Percentiles rank a stretch among this genome's conserved stretches.
phyloP scores from a whole-genome alignment of 139 green algal species.

The Coelastrella sp. region DNA sequence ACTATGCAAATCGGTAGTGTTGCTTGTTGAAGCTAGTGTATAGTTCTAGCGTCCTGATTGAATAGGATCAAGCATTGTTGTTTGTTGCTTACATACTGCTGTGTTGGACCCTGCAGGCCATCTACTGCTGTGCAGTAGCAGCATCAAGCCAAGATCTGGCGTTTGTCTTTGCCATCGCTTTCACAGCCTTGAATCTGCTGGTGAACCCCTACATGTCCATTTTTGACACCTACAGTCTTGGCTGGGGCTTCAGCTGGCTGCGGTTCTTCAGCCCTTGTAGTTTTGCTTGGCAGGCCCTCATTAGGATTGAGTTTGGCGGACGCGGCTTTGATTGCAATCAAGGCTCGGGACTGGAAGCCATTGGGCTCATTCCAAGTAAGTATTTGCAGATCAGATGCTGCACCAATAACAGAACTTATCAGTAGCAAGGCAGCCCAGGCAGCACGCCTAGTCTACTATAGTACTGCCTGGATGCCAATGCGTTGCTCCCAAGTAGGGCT shows the following conservation, averaged over 20 bases:
- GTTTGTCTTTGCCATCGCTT: constrained; percentile 62
- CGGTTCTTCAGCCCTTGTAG: constrained; percentile 64
- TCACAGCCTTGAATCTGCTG: constrained; percentile 67
- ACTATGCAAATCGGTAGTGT: no score
- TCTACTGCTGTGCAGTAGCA: constrained; percentile 52
- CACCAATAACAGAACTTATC: background rate
- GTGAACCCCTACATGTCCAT: constrained; percentile 62
- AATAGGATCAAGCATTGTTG: no score
- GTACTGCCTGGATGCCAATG: no score
- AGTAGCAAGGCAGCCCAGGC: no score
- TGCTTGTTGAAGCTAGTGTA: no score
- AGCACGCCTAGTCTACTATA: no score
- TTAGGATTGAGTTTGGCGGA: constrained; percentile 14
- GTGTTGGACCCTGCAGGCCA: constrained; percentile 39
- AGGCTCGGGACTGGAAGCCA: background rate
- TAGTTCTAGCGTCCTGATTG: no score
- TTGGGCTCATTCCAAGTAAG: constrained; percentile 5
- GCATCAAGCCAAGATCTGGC: constrained; percentile 61
- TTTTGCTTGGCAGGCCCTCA: constrained; percentile 53
- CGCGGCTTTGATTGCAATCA: constrained; percentile 17
- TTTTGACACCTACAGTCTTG: constrained; percentile 10
- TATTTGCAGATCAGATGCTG: background rate
- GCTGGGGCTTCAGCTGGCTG: constrained; percentile 50
- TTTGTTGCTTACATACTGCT: no score
- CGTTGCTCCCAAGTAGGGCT: no score